phyloP scores from a whole-genome alignment of 441 rosid genomes.

The Gossypium laxum region DNA sequence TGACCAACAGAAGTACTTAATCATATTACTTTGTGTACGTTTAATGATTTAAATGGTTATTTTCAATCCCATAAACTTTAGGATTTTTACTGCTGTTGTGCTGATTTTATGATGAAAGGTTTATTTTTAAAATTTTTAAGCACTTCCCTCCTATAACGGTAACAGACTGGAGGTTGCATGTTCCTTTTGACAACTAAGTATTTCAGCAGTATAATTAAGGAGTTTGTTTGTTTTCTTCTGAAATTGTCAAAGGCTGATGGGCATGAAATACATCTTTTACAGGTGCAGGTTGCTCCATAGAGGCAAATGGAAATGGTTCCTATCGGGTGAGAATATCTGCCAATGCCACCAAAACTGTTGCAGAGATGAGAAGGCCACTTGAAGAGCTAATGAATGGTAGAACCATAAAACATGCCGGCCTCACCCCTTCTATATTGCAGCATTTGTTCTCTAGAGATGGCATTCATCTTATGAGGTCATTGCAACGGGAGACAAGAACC shows the following conservation, averaged over 20 bases:
- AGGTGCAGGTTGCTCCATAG: constrained; percentile 45
- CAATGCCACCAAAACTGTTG: constrained; percentile 54
- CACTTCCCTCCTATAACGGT: background rate
- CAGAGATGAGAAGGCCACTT: constrained; percentile 54
- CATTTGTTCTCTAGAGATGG: constrained; percentile 50
- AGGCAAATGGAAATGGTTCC: constrained; percentile 38
- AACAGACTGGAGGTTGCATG: background rate
- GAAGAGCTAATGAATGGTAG: constrained; percentile 61
- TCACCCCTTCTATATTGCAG: constrained; percentile 37
- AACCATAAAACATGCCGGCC: constrained; percentile 38
- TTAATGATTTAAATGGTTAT: background rate
- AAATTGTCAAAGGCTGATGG: constrained; percentile 7
- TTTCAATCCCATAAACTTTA: background rate
- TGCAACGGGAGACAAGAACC: constrained; percentile 49
- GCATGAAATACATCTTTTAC: constrained; percentile 13
- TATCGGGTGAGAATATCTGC: constrained; percentile 51
- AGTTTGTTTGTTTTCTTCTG: background rate
- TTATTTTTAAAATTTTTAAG: background rate
- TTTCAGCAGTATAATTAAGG: background rate
- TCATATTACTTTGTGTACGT: background rate
- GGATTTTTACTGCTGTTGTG: background rate
- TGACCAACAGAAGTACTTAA: background rate
- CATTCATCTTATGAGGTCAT: constrained; percentile 32
- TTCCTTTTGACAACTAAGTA: background rate
- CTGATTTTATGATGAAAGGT: background rate